Evolutionary conservation across 805 yeast genomes (phyloP), one percentile per base, ranked within the genome.

Genomic region (Komagataella ulmi): DNA sequence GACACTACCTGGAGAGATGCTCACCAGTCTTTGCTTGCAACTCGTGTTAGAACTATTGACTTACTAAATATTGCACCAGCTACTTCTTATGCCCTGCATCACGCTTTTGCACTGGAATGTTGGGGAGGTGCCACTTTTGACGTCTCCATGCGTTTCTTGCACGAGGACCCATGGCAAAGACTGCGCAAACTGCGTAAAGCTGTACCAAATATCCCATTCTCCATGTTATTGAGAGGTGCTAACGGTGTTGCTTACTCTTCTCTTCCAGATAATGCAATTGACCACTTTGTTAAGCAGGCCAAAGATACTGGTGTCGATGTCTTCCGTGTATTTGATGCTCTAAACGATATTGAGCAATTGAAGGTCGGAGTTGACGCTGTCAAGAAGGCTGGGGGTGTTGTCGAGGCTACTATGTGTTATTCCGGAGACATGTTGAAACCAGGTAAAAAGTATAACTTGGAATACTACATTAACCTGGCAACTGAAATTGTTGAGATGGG

Each of bases 71-170:
- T 93, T 72, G 99, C 99, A 19, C 90, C 89, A 54, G 80, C 95
- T 53, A 93, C 99, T 36, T 87, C 97, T 3, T 83, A 85, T 63
- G 98, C 96, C 18, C 72, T 89, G 60, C 70, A 83, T 57, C 90
- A 91, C 56, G 95, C 96, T 3, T 93, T 89, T 68, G 93, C 99
- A 17, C 74, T 93, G 52, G 99, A 93, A 73, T 93, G 99, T 75
- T 93, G 99, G 99, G 99, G 99, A 72, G 99, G 99, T 71, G 99
- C 99, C 52, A 93, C 99, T 44, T 93, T 93, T 62, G 99, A 93
- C 65, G 99, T 93, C 52, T 85, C 96, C 52, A 90, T 93, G 98
- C 82, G 99, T 71, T 93, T 93, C 79, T 76, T 93, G 63, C 88
- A 91, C 69, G 99, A 93, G 75, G 97, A 90, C 68, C 99, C 99